Evolutionary conservation across 768 basidiomycete genomes (phyloP).

Genomic region (Nidula microcarpa): DNA sequence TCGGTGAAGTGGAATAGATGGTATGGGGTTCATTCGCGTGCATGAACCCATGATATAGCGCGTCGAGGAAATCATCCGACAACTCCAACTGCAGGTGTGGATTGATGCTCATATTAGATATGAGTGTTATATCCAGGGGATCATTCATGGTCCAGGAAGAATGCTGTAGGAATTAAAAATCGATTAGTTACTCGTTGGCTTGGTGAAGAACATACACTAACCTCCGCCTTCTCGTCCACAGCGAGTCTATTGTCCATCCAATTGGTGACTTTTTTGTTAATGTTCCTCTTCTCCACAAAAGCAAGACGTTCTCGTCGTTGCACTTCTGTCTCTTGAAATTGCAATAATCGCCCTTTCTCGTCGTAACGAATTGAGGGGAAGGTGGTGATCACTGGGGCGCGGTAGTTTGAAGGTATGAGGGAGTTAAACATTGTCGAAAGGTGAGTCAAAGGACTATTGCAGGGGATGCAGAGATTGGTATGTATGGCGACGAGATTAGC

Average conservation of each 20-base stretch:
- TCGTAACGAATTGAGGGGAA: slow-evolving; percentile 30
- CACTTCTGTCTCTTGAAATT: slow-evolving; percentile 37
- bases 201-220: too few relatives aligned
- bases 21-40: too few relatives aligned
- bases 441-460: background rate
- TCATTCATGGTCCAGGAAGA: background rate
- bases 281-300: slow-evolving; percentile 46
- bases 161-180: too few relatives aligned
- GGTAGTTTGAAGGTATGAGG: slow-evolving; percentile 18
- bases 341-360: slow-evolving; percentile 38
- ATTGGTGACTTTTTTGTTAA: background rate
- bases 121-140: background rate
- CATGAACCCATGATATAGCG: too few relatives aligned
- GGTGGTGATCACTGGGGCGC: slow-evolving; percentile 18
- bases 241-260: background rate
- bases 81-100: too few relatives aligned
- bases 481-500: background rate
- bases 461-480: slow-evolving; percentile 3
- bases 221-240: too few relatives aligned
- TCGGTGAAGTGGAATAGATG: too few relatives aligned
- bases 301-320: slow-evolving; percentile 50
- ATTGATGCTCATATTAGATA: too few relatives aligned
- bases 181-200: too few relatives aligned
- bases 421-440: slow-evolving; percentile 11
- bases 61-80: too few relatives aligned